Evolutionary conservation across 768 basidiomycete species (phyloP).

Genomic region (Naganishia friedmannii): DNA sequence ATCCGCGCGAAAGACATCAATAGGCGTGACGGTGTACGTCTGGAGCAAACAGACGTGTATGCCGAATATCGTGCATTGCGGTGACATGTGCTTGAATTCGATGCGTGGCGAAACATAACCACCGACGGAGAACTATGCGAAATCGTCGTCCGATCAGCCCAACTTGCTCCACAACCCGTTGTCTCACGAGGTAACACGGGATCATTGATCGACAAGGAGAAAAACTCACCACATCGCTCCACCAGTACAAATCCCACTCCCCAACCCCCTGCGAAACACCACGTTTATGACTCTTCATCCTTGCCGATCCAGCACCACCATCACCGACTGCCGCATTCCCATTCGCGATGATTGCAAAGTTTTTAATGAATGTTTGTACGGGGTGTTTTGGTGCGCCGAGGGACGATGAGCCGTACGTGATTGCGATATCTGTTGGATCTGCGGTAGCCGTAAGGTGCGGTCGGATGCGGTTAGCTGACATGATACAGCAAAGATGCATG

Average conservation of each 20-base stretch:
- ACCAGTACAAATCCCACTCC: slow-evolving; percentile 3
- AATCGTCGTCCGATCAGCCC: no score
- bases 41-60: not conserved
- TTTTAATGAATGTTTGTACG: not conserved
- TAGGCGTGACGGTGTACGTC: not conserved
- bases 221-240: slow-evolving; percentile 6
- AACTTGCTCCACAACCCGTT: no score
- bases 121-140: not conserved
- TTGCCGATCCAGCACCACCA: not conserved
- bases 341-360: not conserved
- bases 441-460: not conserved
- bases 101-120: not conserved
- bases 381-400: not conserved
- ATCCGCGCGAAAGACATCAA: not conserved
- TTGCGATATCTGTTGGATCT: not conserved
- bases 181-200: not conserved
- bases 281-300: not conserved
- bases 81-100: not conserved
- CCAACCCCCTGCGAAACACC: not conserved
- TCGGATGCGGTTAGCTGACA: no score
- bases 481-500: no score
- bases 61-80: not conserved
- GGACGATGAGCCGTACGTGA: not conserved
- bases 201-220: not conserved
- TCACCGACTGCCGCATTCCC: not conserved